Evolutionary conservation across 2,329 filamentous ascomycete species (phyloP), one percentile per base, ranked within the genome.

Genomic region (Paradendryphiella salina): DNA sequence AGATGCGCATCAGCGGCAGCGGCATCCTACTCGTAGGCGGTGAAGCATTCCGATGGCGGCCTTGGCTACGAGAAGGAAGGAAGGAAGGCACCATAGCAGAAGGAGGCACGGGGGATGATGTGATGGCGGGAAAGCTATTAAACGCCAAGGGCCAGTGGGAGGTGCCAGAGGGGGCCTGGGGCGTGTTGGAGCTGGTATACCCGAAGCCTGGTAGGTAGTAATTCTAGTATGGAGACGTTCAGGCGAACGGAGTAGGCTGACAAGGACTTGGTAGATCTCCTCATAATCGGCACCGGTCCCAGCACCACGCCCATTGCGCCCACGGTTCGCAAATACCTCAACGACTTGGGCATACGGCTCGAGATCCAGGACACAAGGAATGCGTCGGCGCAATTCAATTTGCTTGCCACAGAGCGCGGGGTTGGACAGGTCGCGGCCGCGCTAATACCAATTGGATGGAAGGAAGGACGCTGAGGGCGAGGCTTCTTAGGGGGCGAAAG

Each of bases 351-450:
- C 0, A 88, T 97, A 61, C 81, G 90, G 50, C 80, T 97, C 4
- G 94, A 99, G 67, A 81, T 96, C 3, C 82, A 93, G 67, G 94
- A 97, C 75, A 97, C 94, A 26, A 81, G 90, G 57, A 97, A 97
- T 74, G 94, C 94, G 7, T 90, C 93, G 1, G 88, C 92, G 28
- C 91, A 96, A 72, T 99, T 94, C 73, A 99, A 99, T 70, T 72
- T 99, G 65, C 77, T 99, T 46, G 93, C 91, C n/a, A 97, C 91
- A 14, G 94, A 99, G 77, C 80, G 94, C 43, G 93, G 94, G 1
- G 85, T 94, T 5, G 81, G 85, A 15, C 87, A 93, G 65, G 85
- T 97, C 55, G 93, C 91, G 21, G 93, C 90, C 2, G 93, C 91
- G 8, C 71, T 99, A 73, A 83, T 97, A 72, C 92, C 92, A 0